Evolutionary conservation across 441 rosid genomes (phyloP).

Genomic region (Viola pubescens): DNA sequence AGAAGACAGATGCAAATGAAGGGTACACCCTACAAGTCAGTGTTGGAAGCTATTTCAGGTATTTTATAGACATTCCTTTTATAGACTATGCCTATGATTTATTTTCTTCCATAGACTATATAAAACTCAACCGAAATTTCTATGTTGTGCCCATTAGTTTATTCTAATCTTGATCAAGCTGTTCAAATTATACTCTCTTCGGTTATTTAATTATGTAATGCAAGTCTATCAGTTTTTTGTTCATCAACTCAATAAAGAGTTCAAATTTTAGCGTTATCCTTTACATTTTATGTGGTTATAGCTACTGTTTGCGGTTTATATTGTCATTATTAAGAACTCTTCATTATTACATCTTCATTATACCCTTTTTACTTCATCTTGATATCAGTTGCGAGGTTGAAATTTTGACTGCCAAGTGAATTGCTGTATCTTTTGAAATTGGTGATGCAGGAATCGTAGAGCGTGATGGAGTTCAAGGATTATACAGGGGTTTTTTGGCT

Average conservation of each 20-base stretch:
- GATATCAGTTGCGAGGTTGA: not conserved
- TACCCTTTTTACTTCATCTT: not conserved
- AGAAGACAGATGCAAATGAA: conserved; percentile 99
- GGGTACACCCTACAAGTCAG: conserved; percentile 79
- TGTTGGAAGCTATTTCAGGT: conserved; percentile 85
- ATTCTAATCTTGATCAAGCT: not conserved
- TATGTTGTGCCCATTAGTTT: too few species aligned
- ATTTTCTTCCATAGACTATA: too few species aligned
- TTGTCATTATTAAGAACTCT: not conserved
- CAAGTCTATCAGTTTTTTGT: not conserved
- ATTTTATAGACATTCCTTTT: conserved; percentile 1
- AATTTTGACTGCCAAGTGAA: conserved; percentile 1
- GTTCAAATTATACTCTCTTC: not conserved
- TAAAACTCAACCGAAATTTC: too few species aligned
- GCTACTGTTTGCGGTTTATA: not conserved
- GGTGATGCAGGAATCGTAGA: conserved; percentile 55
- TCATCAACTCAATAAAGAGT: not conserved
- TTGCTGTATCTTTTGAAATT: conserved; percentile 4
- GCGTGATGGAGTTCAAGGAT: conserved; percentile 82
- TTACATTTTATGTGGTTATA: not conserved
- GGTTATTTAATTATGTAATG: not conserved
- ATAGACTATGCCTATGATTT: not conserved
- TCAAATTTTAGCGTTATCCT: not conserved
- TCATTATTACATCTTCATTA: not conserved
- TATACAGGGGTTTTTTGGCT: conserved; percentile 88